phyloP scores from a whole-genome alignment of 2,329 filamentous ascomycete species.

The Colletotrichum sansevieriae region DNA sequence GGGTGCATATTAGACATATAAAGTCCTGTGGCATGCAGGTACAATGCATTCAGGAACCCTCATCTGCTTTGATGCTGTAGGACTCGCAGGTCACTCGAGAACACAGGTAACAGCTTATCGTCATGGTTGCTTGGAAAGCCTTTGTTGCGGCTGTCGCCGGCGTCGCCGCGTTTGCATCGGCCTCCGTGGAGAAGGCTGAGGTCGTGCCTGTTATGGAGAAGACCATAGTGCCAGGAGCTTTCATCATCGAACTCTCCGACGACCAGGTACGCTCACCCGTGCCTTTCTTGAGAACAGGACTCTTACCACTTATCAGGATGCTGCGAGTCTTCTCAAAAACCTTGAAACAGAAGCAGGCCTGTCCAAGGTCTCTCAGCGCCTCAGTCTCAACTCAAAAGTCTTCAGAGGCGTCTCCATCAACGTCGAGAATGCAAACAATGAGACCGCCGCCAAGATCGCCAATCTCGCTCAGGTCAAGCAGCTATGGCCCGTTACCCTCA shows the following conservation, averaged over 20 bases:
- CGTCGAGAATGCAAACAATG: constrained; percentile 59
- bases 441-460: constrained; percentile 57
- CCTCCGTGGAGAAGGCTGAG: constrained; percentile 8
- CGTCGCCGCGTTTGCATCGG: constrained; percentile 2
- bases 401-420: constrained; percentile 65
- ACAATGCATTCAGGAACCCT: not conserved
- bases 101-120: not conserved
- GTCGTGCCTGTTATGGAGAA: constrained; percentile 36
- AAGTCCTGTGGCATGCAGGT: not conserved
- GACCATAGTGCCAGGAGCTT: constrained; percentile 60
- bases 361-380: constrained; percentile 40
- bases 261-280: constrained; percentile 53
- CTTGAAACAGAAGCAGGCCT: constrained; percentile 35
- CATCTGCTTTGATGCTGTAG: not conserved
- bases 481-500: constrained; percentile 61
- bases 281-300: not conserved
- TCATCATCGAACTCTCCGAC: constrained; percentile 67
- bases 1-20: constrained; percentile 9
- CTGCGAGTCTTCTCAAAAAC: constrained; percentile 29
- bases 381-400: constrained; percentile 43
- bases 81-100: constrained; percentile 2
- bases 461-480: constrained; percentile 60
- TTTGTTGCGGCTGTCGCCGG: constrained; percentile 24
- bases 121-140: constrained; percentile 27
- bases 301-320: constrained; percentile 8